Evolutionary conservation across 495 filamentous ascomycete genomes (phyloP), one percentile per base, ranked within the genome.

Genomic region (Gamarada debralockiae): DNA sequence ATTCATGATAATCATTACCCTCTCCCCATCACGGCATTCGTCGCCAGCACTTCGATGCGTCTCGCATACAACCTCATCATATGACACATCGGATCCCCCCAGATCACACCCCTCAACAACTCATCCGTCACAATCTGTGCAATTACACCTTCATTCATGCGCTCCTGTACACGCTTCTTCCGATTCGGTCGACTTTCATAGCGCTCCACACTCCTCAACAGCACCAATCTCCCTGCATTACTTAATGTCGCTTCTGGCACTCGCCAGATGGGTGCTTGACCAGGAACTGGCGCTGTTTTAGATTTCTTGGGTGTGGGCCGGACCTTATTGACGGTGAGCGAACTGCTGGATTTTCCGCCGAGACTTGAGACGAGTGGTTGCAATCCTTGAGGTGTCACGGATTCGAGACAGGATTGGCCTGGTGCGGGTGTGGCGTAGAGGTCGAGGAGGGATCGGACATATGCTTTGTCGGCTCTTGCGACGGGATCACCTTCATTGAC

Each of bases 401-500:
- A 12, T 13, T 50, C 24, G 20, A 52, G 37, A 20, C 44, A 50
- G 15, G 55, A 23, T 20, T 67, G 58, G 1, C 53, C 60, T 1
- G 88, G 87, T 1, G 80, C 72, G 0, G 88, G 83, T 0, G 73
- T 67, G 2, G 81, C 73, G 59, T 87, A 88, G 1, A 93, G 73
- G 52, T 85, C 82, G 9, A 91, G 69, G 22, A 95, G 72, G 14
- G 80, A 84, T 38, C 76, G 72, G 9, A 92, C 73, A 56, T 91
- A 91, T 0, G 78, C 76, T 65, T 80, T 86, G 59, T 92, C 88
- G 0, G 88, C 89, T 17, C 89, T 67, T 1, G 82, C 70, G 0
- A 95, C 87, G 0, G 87, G 88, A 55, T 95, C 89, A 3, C 89
- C 89, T 59, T 95, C 89, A 60, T 93, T 95, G 55, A 91, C 70